Evolutionary conservation across 768 basidiomycete genomes (phyloP).

Genomic region (Sarcodon aspratus): DNA sequence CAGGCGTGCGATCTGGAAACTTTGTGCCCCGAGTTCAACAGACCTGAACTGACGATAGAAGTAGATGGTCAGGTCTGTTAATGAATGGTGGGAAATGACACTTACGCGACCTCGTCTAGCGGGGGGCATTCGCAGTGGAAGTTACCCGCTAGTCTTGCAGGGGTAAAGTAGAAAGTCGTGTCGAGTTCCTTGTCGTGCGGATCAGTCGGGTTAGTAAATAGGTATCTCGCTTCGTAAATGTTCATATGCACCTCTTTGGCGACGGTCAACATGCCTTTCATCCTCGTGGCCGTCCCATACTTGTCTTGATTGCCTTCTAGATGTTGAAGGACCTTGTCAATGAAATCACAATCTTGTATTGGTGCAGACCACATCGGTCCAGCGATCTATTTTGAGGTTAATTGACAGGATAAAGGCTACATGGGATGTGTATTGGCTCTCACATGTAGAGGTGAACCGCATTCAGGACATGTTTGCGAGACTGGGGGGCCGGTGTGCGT

Average conservation of each 20-base stretch:
- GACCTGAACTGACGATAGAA: conserved; percentile 52
- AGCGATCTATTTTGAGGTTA: conserved; percentile 42
- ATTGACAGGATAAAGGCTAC: background rate
- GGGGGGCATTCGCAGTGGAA: conserved; percentile 79
- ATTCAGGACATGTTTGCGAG: conserved; percentile 67
- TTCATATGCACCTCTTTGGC: conserved; percentile 58
- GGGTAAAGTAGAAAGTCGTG: conserved; percentile 81
- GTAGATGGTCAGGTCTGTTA: conserved; percentile 1
- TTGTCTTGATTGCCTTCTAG: conserved; percentile 46
- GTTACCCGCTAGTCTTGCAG: conserved; percentile 61
- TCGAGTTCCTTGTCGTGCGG: conserved; percentile 49
- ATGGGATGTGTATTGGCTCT: conserved; percentile 7
- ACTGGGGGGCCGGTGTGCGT: conserved; percentile 60
- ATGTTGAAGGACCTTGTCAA: conserved; percentile 64
- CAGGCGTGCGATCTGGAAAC: conserved; percentile 88
- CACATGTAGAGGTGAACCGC: conserved; percentile 68
- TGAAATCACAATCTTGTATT: conserved; percentile 69
- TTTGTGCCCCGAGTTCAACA: conserved; percentile 75
- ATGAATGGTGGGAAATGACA: conserved; percentile 6
- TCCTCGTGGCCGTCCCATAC: conserved; percentile 73
- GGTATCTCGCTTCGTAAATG: background rate
- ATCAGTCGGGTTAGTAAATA: background rate
- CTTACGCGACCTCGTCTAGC: conserved; percentile 66
- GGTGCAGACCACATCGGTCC: conserved; percentile 97
- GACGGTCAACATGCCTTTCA: conserved; percentile 92